These are phyloP conservation scores for Russula sp. DNA, from an alignment of 768 basidiomycete species.

Conservation along the genomic window DNA sequence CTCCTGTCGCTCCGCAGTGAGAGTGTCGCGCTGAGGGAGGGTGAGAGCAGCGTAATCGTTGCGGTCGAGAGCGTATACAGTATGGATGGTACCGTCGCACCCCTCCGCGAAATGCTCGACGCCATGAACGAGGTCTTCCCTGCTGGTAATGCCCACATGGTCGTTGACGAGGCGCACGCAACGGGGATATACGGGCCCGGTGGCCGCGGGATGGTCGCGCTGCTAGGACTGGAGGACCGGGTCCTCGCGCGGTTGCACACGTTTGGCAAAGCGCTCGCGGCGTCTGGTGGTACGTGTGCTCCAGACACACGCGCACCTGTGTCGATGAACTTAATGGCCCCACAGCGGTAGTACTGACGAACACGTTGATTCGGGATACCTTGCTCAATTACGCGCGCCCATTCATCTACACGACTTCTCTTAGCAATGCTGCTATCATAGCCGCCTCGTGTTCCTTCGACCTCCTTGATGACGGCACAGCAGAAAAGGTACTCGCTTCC, in stretches of 20 bases:
- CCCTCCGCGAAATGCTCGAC: conserved; percentile 60
- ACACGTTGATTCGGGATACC: conserved; percentile 68
- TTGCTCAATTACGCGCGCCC: conserved; percentile 89
- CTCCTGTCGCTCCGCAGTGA: conserved; percentile 39
- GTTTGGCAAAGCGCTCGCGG: conserved; percentile 87
- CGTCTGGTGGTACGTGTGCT: conserved; percentile 66
- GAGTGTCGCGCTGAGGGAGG: conserved; percentile 34
- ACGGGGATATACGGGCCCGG: conserved; percentile 81
- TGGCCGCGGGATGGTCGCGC: conserved; percentile 68
- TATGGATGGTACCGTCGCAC: conserved; percentile 93
- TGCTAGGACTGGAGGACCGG: conserved; percentile 62
- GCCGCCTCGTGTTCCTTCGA: conserved; percentile 77
- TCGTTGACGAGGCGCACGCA: conserved; percentile 93
- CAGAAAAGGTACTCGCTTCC: conserved; percentile 44
- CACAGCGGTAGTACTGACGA: conserved; percentile 72
- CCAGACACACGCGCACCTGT: neutral
- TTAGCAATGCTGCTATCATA: conserved; percentile 69
- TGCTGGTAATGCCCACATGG: conserved; percentile 55
- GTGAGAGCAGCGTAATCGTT: conserved; percentile 57
- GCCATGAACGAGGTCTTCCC: conserved; percentile 58
- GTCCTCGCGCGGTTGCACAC: conserved; percentile 81
- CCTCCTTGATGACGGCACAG: conserved; percentile 61
- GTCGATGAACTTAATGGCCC: neutral
- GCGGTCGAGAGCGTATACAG: conserved; percentile 60
- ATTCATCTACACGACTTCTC: conserved; percentile 86